Base-by-base conservation (phyloP, 108 stramenopile genomes). In the Cyclostephanos invisitatus region DNA sequence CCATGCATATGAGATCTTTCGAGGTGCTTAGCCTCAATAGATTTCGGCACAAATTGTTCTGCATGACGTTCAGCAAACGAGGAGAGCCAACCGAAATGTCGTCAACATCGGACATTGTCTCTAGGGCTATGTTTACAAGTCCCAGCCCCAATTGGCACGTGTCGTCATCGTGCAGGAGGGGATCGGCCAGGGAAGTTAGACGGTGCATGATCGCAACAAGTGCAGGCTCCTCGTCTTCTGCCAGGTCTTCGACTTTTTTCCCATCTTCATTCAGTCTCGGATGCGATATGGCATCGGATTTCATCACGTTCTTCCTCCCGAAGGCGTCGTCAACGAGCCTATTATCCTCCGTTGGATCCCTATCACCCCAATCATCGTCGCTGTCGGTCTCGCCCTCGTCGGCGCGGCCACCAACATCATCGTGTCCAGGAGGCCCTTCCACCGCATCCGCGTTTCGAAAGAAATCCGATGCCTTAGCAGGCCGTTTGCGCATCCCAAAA, bases 111-210 rank as follows among this genome's bases (percentile, higher is more conserved):
- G 63, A 81, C 78, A 87, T 75, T 32, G 92, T 95, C 74, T 98
- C 98, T 35, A 98, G 80, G 9, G 96, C 96, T 51, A 98, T 93
- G 68, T 97, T 97, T n/a, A 97, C 84, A 11, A 97, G 79, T 21
- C 89, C 84, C 38, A 98, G 77, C 18, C 88, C 86, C 25, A 92
- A 85, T 27, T 90, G 70, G 40, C 90, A 86, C 25, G 84, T 87
- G 27, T 69, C 84, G 69, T 90, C 85, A 4, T 87, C 61, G 62
- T 93, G 84, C 14, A 84, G 44, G 9, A 84, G 79, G n/a, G 96
- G 96, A 76, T 97, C 96, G 48, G 92, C 80, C 20, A 97, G 75
- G 5, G 80, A 63, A n/a, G 91, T 82, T 28, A 97, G 68, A 56
- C 93, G 88, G 25, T 77, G 68, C 72, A 96, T 78, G 12, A 98